phyloP scores from a whole-genome alignment of 345 rosid species.

The Bruguiera parviflora region DNA sequence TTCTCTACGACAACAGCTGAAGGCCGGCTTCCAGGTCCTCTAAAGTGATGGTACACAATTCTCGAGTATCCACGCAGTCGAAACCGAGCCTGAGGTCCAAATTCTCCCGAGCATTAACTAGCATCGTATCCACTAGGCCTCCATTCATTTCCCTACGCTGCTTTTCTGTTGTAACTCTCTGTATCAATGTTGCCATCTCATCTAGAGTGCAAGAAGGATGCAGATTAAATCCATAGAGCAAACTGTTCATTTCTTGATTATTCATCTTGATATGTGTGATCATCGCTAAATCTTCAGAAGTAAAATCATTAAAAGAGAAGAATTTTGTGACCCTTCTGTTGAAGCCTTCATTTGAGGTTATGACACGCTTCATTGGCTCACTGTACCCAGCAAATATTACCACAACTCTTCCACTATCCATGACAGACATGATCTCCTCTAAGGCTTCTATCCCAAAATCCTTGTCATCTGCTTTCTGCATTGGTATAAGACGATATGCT shows the following conservation, averaged over 20 bases:
- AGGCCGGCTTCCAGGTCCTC: slow-evolving; percentile 77
- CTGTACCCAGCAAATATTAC: slow-evolving; percentile 96
- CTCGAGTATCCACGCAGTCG: slow-evolving; percentile 69
- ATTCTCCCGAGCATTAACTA: slow-evolving; percentile 86
- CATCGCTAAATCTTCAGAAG: slow-evolving; percentile 62
- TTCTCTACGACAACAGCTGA: slow-evolving; percentile 39
- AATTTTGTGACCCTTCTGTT: slow-evolving; percentile 94
- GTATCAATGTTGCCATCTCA: slow-evolving; percentile 60
- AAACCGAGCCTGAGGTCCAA: slow-evolving; percentile 80
- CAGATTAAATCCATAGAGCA: slow-evolving; percentile 65
- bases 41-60: slow-evolving; percentile 60
- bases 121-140: slow-evolving; percentile 77
- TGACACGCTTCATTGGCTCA: slow-evolving; percentile 97
- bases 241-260: slow-evolving; percentile 53
- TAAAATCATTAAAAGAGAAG: slow-evolving; percentile 78
- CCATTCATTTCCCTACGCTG: slow-evolving; percentile 93
- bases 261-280: slow-evolving; percentile 86
- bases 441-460: slow-evolving; percentile 97
- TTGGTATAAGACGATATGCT: slow-evolving; percentile 87
- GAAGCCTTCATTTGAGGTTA: slow-evolving; percentile 90
- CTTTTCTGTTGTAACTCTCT: slow-evolving; percentile 70
- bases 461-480: slow-evolving; percentile 92
- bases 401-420: slow-evolving; percentile 83
- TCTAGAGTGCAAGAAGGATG: slow-evolving; percentile 62
- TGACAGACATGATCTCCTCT: slow-evolving; percentile 95